Conservation (phyloP, 352 stramenopile genomes). For the Phytophthora tubulina region DNA sequence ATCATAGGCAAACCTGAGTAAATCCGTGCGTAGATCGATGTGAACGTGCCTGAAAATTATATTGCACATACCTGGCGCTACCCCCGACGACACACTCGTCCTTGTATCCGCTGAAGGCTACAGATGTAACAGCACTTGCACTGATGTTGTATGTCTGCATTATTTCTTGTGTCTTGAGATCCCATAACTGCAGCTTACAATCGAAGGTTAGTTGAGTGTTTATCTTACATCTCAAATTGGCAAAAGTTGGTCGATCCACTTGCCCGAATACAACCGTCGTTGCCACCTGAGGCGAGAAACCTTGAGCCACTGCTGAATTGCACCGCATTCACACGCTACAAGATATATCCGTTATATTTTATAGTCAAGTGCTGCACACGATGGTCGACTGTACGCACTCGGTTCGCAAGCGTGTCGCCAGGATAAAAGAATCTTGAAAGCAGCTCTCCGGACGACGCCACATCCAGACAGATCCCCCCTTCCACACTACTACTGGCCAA, state of each 20-base stretch:
- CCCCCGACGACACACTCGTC: slow-evolving; percentile 78
- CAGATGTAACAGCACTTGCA: slow-evolving; percentile 66
- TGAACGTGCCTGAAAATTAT: background rate
- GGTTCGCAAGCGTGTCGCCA: slow-evolving; percentile 46
- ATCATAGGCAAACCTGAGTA: background rate
- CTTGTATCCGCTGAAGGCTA: slow-evolving; percentile 78
- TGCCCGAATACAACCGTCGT: slow-evolving; percentile 65
- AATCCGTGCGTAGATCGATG: background rate
- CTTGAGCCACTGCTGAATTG: slow-evolving; percentile 79
- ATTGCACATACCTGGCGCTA: slow-evolving; percentile 56
- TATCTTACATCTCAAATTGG: background rate
- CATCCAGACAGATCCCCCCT: slow-evolving; percentile 66
- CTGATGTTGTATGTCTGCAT: slow-evolving; percentile 74
- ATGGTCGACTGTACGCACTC: slow-evolving; percentile 33
- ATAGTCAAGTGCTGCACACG: background rate
- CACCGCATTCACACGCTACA: slow-evolving; percentile 67
- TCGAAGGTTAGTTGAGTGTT: background rate
- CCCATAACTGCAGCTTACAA: slow-evolving; percentile 56
- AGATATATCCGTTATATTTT: background rate
- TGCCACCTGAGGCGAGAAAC: slow-evolving; percentile 70
- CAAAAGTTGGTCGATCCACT: background rate
- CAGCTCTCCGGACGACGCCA: slow-evolving; percentile 63
- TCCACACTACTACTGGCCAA: slow-evolving; percentile 71
- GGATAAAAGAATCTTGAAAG: slow-evolving; percentile 75
- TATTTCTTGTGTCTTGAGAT: slow-evolving; percentile 80